Evolutionary conservation across 768 basidiomycete genomes (phyloP).

Genomic region (Mrakia gelida): DNA sequence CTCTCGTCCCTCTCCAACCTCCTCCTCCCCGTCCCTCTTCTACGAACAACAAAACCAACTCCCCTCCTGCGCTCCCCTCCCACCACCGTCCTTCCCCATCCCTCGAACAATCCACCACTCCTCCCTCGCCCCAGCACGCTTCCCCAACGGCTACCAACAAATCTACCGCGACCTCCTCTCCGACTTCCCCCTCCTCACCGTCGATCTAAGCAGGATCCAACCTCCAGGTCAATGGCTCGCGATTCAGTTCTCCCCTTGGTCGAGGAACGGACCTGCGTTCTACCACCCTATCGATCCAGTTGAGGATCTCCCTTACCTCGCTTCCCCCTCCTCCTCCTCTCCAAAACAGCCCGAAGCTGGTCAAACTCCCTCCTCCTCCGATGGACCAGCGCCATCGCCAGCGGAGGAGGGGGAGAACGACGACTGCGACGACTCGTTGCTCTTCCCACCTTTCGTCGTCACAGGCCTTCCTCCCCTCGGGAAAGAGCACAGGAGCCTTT

Average conservation of each 20-base stretch:
- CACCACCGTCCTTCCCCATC: not conserved
- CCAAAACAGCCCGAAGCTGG: too few species aligned
- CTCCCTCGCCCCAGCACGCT: not conserved
- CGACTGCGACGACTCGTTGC: not conserved
- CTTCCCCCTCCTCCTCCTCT: too few species aligned
- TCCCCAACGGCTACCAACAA: not conserved
- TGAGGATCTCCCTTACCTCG: slow-evolving; percentile 1
- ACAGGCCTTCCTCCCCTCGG: not conserved
- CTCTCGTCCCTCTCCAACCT: not conserved
- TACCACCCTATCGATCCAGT: not conserved
- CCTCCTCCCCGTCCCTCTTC: not conserved
- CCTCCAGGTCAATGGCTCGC: slow-evolving; percentile 11
- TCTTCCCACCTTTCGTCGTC: not conserved
- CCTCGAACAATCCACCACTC: not conserved
- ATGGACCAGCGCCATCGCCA: not conserved
- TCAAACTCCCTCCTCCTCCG: too few species aligned
- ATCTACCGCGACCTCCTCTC: slow-evolving; percentile 17
- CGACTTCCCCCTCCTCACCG: slow-evolving; percentile 14
- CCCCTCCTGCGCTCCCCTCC: not conserved
- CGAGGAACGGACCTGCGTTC: slow-evolving; percentile 9
- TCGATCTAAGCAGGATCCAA: slow-evolving; percentile 1
- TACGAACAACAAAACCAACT: not conserved
- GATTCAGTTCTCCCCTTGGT: slow-evolving; percentile 5
- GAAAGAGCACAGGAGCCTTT: too few species aligned
- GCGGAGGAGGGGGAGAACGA: not conserved